These are phyloP conservation scores for Polyporus arcularius DNA, from an alignment of 768 basidiomycete genomes.

Conservation along the genomic window DNA sequence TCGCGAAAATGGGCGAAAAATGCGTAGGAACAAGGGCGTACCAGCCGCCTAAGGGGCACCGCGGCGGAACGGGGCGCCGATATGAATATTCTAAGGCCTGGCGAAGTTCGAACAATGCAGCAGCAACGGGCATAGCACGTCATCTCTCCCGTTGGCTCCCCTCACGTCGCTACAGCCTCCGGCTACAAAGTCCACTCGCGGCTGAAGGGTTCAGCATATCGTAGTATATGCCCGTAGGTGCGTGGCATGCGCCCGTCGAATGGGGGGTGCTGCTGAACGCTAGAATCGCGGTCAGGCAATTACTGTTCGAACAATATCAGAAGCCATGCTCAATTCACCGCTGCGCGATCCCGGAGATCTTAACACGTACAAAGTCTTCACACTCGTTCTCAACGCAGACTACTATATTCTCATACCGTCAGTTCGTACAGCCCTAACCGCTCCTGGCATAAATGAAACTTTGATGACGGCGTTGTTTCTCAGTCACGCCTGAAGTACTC, in stretches of 20 bases:
- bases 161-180: neutral
- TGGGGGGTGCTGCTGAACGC: neutral
- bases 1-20: too few species aligned
- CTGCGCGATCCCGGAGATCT: too few species aligned
- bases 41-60: too few species aligned
- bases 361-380: neutral
- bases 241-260: too few species aligned
- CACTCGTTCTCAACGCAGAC: neutral
- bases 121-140: too few species aligned
- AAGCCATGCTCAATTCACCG: neutral
- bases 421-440: constrained; percentile 10
- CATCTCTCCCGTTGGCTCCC: too few species aligned
- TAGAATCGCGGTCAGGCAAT: neutral
- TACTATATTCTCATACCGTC: neutral
- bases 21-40: too few species aligned
- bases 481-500: constrained; percentile 1
- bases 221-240: neutral
- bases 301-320: too few species aligned
- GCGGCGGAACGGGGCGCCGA: neutral
- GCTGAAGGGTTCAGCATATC: too few species aligned
- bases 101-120: neutral
- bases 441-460: constrained; percentile 17
- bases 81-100: neutral
- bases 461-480: constrained; percentile 1
- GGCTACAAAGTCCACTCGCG: too few species aligned